Base-by-base conservation (phyloP, 2,329 filamentous ascomycete genomes). In the Lachnellula willkommii region DNA sequence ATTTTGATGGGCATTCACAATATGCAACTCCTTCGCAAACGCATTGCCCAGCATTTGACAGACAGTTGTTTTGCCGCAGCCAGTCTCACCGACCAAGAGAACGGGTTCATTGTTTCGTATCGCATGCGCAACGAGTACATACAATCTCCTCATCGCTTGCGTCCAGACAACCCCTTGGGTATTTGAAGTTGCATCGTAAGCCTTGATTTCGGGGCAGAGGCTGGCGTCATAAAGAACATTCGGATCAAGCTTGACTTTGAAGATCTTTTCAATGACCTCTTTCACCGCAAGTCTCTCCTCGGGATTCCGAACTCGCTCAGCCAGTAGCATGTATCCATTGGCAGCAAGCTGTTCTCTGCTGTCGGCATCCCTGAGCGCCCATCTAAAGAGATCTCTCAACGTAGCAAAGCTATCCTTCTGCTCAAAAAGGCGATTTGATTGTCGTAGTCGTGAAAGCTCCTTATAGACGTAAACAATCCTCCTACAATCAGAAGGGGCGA, bases 351-450 rank as follows among this genome's bases (percentile, higher is more conserved):
- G 86, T 61, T 97, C 88, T 11, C 92, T 84, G 28, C 86, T 90
- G 62, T 95, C 89, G 0, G 91, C 91, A 55, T 85, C 83, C 65
- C 94, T 82, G 55, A 95, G 75, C 3, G 94, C 93, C 94, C 94
- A 99, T 63, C 94, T 81, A 69, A 99, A 99, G 39, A 99, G 77
- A 71, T 99, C 94, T 79, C 94, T 82, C 47, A 99, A 77, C 2
- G 94, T 99, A 2, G 95, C 94, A 71, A 99, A 99, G 69, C 93
- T 93, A 69, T 93, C 94, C 72, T 96, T 96, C 67, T 96, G 90
- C 74, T 99, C 95, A 68, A 99, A 99, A 5, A 99, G 76, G 46
- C 95, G 80, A 67, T 85, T 93, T 22, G 92, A 90, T 72, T 99
- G 95, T 24, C 95, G 86, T 42, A 97, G 77, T 5, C 90, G 79